Evolutionary conservation across 345 rosid genomes (phyloP), one percentile per base, ranked within the genome.

Genomic region (Turnera subulata): DNA sequence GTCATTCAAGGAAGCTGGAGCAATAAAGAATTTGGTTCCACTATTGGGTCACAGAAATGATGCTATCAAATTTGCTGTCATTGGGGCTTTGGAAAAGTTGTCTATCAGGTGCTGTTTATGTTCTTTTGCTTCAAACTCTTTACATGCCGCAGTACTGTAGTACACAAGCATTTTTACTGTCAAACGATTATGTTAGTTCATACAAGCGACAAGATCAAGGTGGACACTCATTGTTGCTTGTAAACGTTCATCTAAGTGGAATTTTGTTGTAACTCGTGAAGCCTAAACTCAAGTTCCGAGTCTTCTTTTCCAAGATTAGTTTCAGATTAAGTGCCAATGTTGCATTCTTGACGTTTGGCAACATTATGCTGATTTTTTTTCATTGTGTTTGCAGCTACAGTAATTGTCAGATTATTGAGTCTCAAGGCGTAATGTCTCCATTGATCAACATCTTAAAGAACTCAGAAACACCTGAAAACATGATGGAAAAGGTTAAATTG

Each of bases 1-100:
- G 61, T 75, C 85, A 24, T 86, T 91, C 73, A 88, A 79, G 73
- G 96, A 91, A 76, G 96, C 92, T 58, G 96, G 98, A 61, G 90
- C 90, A 42, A 39, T 82, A 64, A 81, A 78, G 74, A 82, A 69
- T 74, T 69, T 91, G 70, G 71, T 86, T 80, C 84, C 64, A 67
- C 92, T 84, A 57, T 73, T 91, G 53, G 77, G 75, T 50, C 82
- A 83, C 65, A 78, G 67, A 23, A 84, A 76, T 73, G 84, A 76
- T 64, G 52, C 70, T 40, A 67, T 88, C 62, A 71, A 53, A 68
- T 39, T 73, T 47, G 76, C 95, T 18, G 79, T 68, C 40, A 63
- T 74, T 48, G 61, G 68, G 23, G 89, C 96, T 69, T 72, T 91
- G 66, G 95, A 88, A 73, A 81, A 67, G 32, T 70, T 91, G 73